These are phyloP conservation scores for Curvularia hawaiiensis DNA, from an alignment of 2,329 filamentous ascomycete species.

Conservation along the genomic window DNA sequence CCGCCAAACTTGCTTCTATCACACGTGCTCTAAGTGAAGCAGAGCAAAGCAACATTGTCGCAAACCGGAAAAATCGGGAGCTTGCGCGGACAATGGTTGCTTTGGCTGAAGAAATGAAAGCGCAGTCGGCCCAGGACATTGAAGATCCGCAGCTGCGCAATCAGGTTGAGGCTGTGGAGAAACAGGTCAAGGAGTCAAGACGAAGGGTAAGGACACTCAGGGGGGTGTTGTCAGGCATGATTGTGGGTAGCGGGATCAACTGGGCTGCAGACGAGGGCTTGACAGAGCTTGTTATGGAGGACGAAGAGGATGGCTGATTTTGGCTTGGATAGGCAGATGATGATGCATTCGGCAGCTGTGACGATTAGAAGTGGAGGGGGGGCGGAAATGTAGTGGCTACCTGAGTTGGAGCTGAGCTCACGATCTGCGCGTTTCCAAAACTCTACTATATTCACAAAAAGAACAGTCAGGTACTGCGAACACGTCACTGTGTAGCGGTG, in stretches of 20 bases:
- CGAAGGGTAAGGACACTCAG: slow-evolving; percentile 77
- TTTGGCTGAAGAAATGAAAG: slow-evolving; percentile 63
- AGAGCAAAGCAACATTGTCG: slow-evolving; percentile 63
- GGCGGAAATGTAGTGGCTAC: background rate
- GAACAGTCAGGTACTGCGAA: background rate
- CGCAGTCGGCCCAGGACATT: slow-evolving; percentile 60
- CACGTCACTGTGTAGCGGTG: background rate
- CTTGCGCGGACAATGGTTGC: slow-evolving; percentile 67
- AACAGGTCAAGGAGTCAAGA: slow-evolving; percentile 64
- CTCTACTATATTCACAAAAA: background rate
- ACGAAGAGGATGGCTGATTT: slow-evolving; percentile 51
- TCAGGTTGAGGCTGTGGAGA: slow-evolving; percentile 65
- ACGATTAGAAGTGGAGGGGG: background rate
- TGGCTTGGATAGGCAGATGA: background rate
- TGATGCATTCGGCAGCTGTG: background rate
- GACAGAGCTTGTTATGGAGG: slow-evolving; percentile 73
- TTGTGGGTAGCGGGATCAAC: slow-evolving; percentile 81
- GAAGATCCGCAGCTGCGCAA: slow-evolving; percentile 58
- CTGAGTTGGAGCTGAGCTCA: background rate
- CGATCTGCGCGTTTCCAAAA: background rate
- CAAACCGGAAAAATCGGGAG: slow-evolving; percentile 65
- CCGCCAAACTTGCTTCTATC: slow-evolving; percentile 58
- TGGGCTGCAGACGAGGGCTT: slow-evolving; percentile 75
- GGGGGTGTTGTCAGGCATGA: slow-evolving; percentile 75
- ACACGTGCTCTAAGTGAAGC: slow-evolving; percentile 60